Conservation (phyloP, 345 rosid genomes). For the Eucalyptus melliodora region DNA sequence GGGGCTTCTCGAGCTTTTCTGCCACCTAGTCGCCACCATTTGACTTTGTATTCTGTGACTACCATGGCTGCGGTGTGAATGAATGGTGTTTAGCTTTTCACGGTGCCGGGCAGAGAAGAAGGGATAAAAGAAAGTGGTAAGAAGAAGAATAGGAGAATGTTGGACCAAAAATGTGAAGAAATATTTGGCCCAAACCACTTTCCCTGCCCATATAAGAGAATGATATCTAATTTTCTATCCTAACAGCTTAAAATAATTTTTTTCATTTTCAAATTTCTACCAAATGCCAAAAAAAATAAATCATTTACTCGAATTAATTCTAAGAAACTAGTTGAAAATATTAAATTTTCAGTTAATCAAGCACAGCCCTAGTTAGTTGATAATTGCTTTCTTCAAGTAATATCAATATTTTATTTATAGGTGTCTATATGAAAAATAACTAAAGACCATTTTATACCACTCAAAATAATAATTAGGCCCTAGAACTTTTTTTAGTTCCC, state of each 20-base stretch:
- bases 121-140: no score
- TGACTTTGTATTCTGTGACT: no score
- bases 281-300: not conserved
- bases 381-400: not conserved
- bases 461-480: not conserved
- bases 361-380: not conserved
- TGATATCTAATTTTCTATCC: not conserved
- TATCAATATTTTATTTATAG: not conserved
- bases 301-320: not conserved
- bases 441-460: not conserved
- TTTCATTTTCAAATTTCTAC: not conserved
- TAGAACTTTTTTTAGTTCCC: not conserved
- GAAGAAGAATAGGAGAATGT: no score
- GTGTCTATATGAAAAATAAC: not conserved
- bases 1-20: no score
- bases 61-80: no score
- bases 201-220: not conserved
- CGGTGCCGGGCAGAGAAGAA: no score
- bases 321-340: not conserved
- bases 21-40: no score
- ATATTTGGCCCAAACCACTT: no score
- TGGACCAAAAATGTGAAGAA: no score
- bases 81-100: not conserved
- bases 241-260: not conserved
- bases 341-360: not conserved